phyloP scores from a whole-genome alignment of 495 filamentous ascomycete species.

The Xylaria telfairii region DNA sequence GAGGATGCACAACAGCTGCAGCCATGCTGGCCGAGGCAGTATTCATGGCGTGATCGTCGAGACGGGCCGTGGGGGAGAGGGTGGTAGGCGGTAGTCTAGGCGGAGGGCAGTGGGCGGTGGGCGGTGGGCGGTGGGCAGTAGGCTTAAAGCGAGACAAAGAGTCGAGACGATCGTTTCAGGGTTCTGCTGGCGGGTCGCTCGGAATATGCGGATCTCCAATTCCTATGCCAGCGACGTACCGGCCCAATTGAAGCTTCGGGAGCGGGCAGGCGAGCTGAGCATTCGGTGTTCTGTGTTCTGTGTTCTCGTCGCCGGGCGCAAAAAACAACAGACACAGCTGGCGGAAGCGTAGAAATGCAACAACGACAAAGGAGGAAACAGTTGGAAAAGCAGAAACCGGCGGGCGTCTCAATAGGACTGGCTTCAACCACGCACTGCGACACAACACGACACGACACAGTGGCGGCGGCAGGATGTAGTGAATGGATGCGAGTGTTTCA shows the following conservation, averaged over 20 bases:
- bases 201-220: constrained; percentile 19
- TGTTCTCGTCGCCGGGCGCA: background rate
- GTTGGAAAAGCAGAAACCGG: constrained; percentile 7
- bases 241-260: constrained; percentile 19
- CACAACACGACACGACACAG: constrained; percentile 17
- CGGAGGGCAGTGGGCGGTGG: background rate
- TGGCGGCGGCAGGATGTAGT: constrained; percentile 21
- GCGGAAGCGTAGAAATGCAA: background rate
- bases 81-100: background rate
- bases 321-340: background rate
- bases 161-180: constrained; percentile 26
- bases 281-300: constrained; percentile 8
- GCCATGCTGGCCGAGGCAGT: constrained; percentile 39
- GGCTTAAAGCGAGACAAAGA: constrained; percentile 21
- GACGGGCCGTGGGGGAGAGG: constrained; percentile 5
- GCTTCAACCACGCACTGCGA: background rate
- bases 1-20: constrained; percentile 34
- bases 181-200: constrained; percentile 20
- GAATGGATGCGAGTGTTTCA: constrained; percentile 26
- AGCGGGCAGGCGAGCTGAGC: background rate
- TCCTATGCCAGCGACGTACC: constrained; percentile 3
- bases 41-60: constrained; percentile 31
- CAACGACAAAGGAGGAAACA: background rate
- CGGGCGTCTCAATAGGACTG: constrained; percentile 8
- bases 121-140: background rate